Evolutionary conservation across 1,284 basidiomycete genomes (phyloP), one percentile per base, ranked within the genome.

Genomic region (Marasmius sp.): DNA sequence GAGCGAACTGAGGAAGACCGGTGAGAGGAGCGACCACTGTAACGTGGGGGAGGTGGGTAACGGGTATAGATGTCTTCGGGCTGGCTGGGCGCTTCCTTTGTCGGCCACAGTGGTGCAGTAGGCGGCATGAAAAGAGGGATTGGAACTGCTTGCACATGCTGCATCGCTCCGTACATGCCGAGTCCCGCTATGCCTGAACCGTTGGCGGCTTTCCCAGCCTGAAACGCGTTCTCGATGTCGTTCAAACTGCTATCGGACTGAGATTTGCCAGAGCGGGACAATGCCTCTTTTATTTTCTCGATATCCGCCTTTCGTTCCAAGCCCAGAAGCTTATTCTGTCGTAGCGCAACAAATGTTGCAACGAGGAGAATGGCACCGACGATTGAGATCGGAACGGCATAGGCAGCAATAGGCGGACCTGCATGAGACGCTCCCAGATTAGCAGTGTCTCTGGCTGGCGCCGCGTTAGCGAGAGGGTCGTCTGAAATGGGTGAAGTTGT

Each of bases 381-480:
- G 58, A 80, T 72, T 3, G 79, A 77, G 39, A 84, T 72, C 0
- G 81, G 82, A 20, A 82, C 74, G 14, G 78, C 80, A 58, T 79
- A 75, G 1, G 80, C 79, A 0, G 76, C 79, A 33, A 72, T 69
- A 4, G 81, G 77, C 3, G 74, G 69, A 10, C 75, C 71, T 6
- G 66, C 62, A 53, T 67, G 75, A 5, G 71, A 71, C 9, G 74
- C 70, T 27, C 70, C 70, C 16, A 55, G 62, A 43, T 60, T 50
- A 39, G 61, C 16, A 34, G 54, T 62, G 48, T 61, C 47, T 43
- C 55, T 63, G 18, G 61, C 39, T 16, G 58, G 57, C 18, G 62
- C 45, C 51, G 55, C 45, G 47, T 57, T 49, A 47, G 66, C 14
- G n/a, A 36, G 20, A 47, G 41, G 39, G 22, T 43, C 37, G 1